phyloP scores from a whole-genome alignment of 805 yeast genomes.

The Saccharomycopsis fodiens region DNA sequence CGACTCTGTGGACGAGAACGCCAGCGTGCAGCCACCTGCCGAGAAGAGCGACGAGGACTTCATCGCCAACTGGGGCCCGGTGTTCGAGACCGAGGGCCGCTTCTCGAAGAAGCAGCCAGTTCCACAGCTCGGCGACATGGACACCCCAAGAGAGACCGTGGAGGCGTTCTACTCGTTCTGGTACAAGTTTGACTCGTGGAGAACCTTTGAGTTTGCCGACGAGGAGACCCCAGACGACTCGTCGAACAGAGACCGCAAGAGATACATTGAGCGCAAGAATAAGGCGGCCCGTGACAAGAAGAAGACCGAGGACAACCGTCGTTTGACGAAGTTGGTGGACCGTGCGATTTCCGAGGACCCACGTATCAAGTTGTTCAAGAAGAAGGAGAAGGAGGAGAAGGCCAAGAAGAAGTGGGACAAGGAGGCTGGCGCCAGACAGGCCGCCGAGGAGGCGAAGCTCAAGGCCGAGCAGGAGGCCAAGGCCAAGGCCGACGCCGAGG shows the following conservation, averaged over 20 bases:
- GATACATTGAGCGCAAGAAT: slow-evolving; percentile 96
- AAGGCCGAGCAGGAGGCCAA: slow-evolving; percentile 85
- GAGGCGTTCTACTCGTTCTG: slow-evolving; percentile 87
- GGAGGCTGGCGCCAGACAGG: slow-evolving; percentile 95
- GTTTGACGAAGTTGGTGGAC: slow-evolving; percentile 78
- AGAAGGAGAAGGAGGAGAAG: slow-evolving; percentile 89
- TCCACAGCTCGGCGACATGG: slow-evolving; percentile 66
- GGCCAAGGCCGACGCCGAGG: slow-evolving; percentile 70
- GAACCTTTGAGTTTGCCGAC: slow-evolving; percentile 94
- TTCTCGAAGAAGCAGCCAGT: slow-evolving; percentile 90
- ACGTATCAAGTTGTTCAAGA: slow-evolving; percentile 88
- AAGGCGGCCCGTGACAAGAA: slow-evolving; percentile 93
- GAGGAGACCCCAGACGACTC: slow-evolving; percentile 99
- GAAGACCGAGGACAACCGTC: slow-evolving; percentile 94
- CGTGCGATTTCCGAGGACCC: slow-evolving; percentile 90
- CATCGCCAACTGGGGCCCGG: slow-evolving; percentile 87
- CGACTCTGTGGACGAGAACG: slow-evolving; percentile 89
- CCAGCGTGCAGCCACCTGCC: slow-evolving; percentile 77
- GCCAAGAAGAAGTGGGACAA: slow-evolving; percentile 95
- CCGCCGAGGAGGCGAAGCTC: slow-evolving; percentile 84
- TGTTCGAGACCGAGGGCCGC: slow-evolving; percentile 83
- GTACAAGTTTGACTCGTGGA: slow-evolving; percentile 95
- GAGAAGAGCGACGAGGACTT: slow-evolving; percentile 65
- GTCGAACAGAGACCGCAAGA: slow-evolving; percentile 98
- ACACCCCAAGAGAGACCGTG: slow-evolving; percentile 69